Evolutionary conservation across 2,329 filamentous ascomycete species (phyloP).

Genomic region (Tolypocladium capitatum): DNA sequence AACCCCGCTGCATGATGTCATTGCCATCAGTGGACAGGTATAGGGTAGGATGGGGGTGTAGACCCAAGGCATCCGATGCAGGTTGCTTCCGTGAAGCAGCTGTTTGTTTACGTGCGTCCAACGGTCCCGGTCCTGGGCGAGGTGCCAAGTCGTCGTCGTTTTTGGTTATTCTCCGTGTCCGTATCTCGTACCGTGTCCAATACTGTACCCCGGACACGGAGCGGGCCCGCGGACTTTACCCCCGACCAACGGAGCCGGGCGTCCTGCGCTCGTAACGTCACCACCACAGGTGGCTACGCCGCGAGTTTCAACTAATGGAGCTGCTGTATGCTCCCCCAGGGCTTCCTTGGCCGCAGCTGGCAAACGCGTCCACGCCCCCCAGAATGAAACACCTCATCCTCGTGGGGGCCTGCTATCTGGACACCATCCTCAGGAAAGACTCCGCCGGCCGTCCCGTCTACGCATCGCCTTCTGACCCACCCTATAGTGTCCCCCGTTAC

Average conservation of each 20-base stretch:
- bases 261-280: background rate
- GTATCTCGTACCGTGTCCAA: background rate
- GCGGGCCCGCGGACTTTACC: too few species aligned
- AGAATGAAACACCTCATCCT: conserved; percentile 45
- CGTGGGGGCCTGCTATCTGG: conserved; percentile 56
- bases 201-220: background rate
- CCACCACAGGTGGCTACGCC: background rate
- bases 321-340: background rate
- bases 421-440: conserved; percentile 53
- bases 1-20: background rate
- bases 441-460: conserved; percentile 4
- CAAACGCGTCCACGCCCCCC: background rate
- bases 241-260: background rate
- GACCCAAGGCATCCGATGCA: too few species aligned
- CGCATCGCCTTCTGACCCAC: background rate
- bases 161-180: too few species aligned
- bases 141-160: background rate
- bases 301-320: background rate
- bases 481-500: conserved; percentile 46
- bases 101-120: background rate
- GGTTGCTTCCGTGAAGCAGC: too few species aligned
- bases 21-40: background rate
- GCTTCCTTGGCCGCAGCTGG: background rate
- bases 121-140: background rate
- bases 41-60: background rate